Percentiles rank a stretch among this genome's conserved stretches.
Conservation (phyloP, 495 filamentous ascomycete genomes). For the Lophiotrema nucula region DNA sequence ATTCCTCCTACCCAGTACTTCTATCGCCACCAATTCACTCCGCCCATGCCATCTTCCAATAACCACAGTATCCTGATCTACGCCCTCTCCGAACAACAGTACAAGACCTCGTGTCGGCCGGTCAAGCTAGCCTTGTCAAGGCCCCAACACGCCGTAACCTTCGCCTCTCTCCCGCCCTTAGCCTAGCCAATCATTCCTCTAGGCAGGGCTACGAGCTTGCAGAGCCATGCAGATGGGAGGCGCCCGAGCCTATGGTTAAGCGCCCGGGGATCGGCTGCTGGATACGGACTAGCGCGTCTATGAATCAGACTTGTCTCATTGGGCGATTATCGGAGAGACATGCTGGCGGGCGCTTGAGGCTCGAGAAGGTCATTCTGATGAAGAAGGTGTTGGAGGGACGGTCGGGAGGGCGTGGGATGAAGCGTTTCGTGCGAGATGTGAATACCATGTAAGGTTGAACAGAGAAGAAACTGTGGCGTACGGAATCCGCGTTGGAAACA, state of each 20-base stretch:
- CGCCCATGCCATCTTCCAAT: too few species aligned
- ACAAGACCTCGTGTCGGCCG: too few species aligned
- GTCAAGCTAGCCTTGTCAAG: too few species aligned
- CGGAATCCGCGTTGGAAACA: too few species aligned
- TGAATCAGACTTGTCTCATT: too few species aligned
- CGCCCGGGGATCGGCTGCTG: constrained; percentile 16
- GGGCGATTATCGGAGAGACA: not conserved
- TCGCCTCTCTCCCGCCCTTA: not conserved
- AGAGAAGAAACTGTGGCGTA: too few species aligned
- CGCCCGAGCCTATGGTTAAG: constrained; percentile 30
- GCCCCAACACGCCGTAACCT: not conserved
- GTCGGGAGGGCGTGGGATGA: not conserved
- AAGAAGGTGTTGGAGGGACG: not conserved
- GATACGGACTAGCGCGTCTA: not conserved
- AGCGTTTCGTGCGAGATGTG: constrained; percentile 3
- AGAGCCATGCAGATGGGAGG: not conserved
- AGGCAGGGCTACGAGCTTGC: not conserved
- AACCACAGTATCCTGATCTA: too few species aligned
- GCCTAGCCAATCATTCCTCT: not conserved
- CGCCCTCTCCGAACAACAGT: too few species aligned
- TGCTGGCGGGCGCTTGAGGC: not conserved
- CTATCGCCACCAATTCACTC: not conserved
- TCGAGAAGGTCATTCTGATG: not conserved
- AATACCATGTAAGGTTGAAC: not conserved
- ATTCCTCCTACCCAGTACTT: not conserved